A percentile compares a stretch with the other conserved stretches of the same genome.
Conservation (phyloP, 208 protist species). For the Acanthamoeba lenticulata region DNA sequence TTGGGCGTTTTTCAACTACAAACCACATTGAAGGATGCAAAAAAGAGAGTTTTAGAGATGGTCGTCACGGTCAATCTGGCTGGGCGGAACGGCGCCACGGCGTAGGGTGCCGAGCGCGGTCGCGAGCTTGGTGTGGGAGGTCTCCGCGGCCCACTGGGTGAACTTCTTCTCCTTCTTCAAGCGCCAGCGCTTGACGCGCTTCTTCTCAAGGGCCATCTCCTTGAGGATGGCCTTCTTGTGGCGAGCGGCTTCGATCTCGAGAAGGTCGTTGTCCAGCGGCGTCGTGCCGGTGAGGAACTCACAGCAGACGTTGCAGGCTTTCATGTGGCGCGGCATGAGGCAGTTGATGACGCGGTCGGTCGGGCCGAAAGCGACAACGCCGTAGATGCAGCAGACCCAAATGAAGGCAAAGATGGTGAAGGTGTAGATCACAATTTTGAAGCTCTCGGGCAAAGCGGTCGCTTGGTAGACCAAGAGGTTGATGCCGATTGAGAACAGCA, state of each 20-base stretch:
- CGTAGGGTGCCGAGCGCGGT: neutral
- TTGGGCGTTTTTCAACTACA: no score
- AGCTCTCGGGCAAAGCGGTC: neutral
- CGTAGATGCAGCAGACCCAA: neutral
- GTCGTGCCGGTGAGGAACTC: neutral
- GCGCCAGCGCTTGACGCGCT: conserved; percentile 21
- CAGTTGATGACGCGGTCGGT: neutral
- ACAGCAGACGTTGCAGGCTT: neutral
- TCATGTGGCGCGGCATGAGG: neutral
- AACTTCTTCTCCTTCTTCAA: neutral
- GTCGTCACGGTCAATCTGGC: no score
- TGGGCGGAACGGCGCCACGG: neutral
- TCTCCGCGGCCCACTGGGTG: neutral
- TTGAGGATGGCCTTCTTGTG: neutral
- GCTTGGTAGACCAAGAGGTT: neutral
- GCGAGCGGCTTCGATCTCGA: neutral
- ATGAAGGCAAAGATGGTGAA: neutral
- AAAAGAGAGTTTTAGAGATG: no score
- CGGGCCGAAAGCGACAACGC: neutral
- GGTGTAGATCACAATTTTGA: conserved; percentile 1
- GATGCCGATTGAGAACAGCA: neutral
- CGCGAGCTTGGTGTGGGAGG: neutral
- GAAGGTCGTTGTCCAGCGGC: conserved; percentile 9
- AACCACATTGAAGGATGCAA: no score
- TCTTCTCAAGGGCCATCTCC: conserved; percentile 10